Base-by-base conservation (phyloP, 1,284 basidiomycete genomes). In the Ceratobasidium sp. region DNA sequence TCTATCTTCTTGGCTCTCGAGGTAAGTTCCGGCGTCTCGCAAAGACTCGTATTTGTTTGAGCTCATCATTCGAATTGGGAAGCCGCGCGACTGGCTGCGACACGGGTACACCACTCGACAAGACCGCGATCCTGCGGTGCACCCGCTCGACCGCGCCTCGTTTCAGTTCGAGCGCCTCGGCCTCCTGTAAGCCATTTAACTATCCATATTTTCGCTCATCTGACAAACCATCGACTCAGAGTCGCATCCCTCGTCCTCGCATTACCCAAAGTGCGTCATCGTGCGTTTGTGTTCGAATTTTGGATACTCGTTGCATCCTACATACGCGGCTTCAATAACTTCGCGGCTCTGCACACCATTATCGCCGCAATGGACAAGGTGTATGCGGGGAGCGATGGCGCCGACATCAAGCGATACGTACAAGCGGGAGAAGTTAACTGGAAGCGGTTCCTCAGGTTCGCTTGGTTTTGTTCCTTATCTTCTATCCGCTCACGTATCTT, bases 351-450 rank as follows among this genome's bases (percentile, higher is more conserved):
- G 76, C 91, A 93, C 23, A 92, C 93, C 5, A 89, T 94, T 80
- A 89, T 94, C n/a, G 92, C 93, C 47, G 92, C 92, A 20, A 93
- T 94, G 82, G 92, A 93, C 80, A 90, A 88, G 78, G 88, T 92
- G 0, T 90, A 90, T 1, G 92, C 88, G 79, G 85, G 89, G 45
- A 91, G 90, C 20, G 92, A 94, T 81, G 88, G 88, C 8, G 31
- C 61, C 23, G 63, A 37, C 77, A 89, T 91, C 1, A 89, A 92
- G 86, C 89, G 92, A 74, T 83, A 87, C 47, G 91, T 94, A 83
- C 90, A 89, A 81, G 80, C 85, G 10, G 91, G 87, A 82, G 87
- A 87, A 11, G 87, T 89, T 13, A 89, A 90, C 71, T 87, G 89
- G 54, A 89, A 89, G 77, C 94, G 94, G 82, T 88, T 88, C 77